Percentiles rank a stretch among this genome's conserved stretches.
Evolutionary conservation across 2,329 filamentous ascomycete genomes (phyloP).

Genomic region (Penicillium brasilianum): DNA sequence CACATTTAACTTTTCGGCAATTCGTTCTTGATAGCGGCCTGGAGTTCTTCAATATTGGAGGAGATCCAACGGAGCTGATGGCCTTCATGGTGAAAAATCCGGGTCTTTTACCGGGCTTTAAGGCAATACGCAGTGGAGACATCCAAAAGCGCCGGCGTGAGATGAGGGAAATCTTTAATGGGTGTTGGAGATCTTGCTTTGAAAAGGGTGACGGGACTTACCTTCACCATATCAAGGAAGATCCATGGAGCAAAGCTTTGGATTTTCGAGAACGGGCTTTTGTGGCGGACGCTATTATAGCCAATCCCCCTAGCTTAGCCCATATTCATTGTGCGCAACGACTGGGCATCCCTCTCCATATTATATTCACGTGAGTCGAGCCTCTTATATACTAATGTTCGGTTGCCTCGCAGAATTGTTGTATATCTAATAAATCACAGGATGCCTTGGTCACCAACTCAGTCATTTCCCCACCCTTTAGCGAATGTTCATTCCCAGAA

Average conservation of each 20-base stretch:
- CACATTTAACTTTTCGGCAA: slow-evolving; percentile 68
- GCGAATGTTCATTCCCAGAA: slow-evolving; percentile 78
- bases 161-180: slow-evolving; percentile 75
- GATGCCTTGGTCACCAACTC: slow-evolving; percentile 87
- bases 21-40: slow-evolving; percentile 74
- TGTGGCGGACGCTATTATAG: slow-evolving; percentile 81
- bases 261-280: slow-evolving; percentile 63
- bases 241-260: slow-evolving; percentile 25
- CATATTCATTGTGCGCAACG: slow-evolving; percentile 78
- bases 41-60: slow-evolving; percentile 76
- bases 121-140: slow-evolving; percentile 75
- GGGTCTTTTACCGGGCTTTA: slow-evolving; percentile 79
- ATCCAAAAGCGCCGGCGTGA: slow-evolving; percentile 74
- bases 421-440: slow-evolving; percentile 41
- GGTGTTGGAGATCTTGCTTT: slow-evolving; percentile 83
- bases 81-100: slow-evolving; percentile 92
- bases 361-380: slow-evolving; percentile 78
- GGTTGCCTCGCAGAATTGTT: slow-evolving; percentile 6
- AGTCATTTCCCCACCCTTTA: slow-evolving; percentile 80
- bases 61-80: slow-evolving; percentile 75
- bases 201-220: slow-evolving; percentile 70
- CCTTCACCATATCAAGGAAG: slow-evolving; percentile 57
- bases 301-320: slow-evolving; percentile 76
- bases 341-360: slow-evolving; percentile 74
- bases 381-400: slow-evolving; percentile 8